A percentile compares a stretch with the other conserved stretches of the same genome.
phyloP scores from a whole-genome alignment of 2,329 filamentous ascomycete genomes.

The Cladobotryum protrusum region DNA sequence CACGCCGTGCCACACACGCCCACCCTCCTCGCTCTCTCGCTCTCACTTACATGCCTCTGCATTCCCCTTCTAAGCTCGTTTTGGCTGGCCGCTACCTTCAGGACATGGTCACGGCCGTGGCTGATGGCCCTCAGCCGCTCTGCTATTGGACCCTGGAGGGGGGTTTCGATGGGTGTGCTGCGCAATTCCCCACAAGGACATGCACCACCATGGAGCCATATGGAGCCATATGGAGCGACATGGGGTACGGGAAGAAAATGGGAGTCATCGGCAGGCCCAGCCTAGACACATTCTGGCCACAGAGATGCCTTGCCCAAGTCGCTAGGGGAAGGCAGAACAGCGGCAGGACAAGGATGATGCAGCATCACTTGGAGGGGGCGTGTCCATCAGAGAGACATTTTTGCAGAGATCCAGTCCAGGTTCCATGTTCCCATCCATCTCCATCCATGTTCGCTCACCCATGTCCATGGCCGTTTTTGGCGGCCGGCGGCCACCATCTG shows the following conservation, averaged over 20 bases:
- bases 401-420: constrained; percentile 3
- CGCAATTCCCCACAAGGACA: constrained; percentile 2
- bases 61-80: constrained; percentile 1
- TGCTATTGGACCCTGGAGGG: constrained; percentile 7
- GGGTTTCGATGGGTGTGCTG: neutral
- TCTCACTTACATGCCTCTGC: neutral
- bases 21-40: neutral
- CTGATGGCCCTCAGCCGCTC: constrained; percentile 11
- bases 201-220: no score
- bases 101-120: constrained; percentile 9
- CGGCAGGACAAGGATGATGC: neutral
- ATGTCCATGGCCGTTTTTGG: neutral
- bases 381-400: constrained; percentile 3
- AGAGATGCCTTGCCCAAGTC: constrained; percentile 11
- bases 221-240: no score
- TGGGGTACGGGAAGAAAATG: constrained; percentile 5
- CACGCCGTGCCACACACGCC: neutral
- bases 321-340: neutral
- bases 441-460: no score
- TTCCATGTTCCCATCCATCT: no score
- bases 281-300: neutral
- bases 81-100: constrained; percentile 6
- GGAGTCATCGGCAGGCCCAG: constrained; percentile 12
- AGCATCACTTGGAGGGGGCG: constrained; percentile 9
- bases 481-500: constrained; percentile 2